Conservation (phyloP, 441 rosid species). For the Rhodomyrtus psidioides region DNA sequence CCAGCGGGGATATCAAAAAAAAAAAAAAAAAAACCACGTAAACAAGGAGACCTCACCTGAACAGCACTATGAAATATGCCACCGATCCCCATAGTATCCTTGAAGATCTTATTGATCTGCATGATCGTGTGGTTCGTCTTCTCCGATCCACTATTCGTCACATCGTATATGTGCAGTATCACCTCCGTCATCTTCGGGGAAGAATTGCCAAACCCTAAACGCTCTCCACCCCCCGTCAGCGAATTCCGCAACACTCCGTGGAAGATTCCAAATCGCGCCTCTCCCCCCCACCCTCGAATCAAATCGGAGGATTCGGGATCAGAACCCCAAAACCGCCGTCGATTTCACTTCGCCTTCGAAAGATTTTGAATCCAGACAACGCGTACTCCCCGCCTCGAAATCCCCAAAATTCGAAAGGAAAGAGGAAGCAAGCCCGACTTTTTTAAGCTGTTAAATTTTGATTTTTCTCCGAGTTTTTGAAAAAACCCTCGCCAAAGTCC, state of each 20-base stretch:
- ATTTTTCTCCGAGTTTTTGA: background rate
- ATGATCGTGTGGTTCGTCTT: constrained; percentile 86
- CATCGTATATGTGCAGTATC: constrained; percentile 77
- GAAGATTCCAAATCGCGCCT: background rate
- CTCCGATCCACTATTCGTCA: constrained; percentile 96
- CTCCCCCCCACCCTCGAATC: background rate
- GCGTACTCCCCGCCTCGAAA: background rate
- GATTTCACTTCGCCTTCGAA: background rate
- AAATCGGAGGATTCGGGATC: background rate
- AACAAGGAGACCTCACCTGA: constrained; percentile 39
- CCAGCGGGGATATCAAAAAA: background rate
- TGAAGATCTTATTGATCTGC: constrained; percentile 93
- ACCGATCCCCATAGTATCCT: constrained; percentile 88
- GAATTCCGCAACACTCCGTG: background rate
- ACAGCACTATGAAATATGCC: constrained; percentile 98
- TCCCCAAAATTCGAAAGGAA: background rate
- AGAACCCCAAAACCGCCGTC: background rate
- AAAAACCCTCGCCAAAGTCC: too few species aligned
- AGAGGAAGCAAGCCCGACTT: background rate
- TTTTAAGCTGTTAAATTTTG: too few species aligned
- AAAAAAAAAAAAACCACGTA: background rate
- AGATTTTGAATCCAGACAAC: too few species aligned
- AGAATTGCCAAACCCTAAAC: background rate
- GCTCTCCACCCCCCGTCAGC: background rate
- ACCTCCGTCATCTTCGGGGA: constrained; percentile 60